Base-by-base conservation (phyloP, 2,329 filamentous ascomycete genomes). In the Ampelomyces quisqualis region DNA sequence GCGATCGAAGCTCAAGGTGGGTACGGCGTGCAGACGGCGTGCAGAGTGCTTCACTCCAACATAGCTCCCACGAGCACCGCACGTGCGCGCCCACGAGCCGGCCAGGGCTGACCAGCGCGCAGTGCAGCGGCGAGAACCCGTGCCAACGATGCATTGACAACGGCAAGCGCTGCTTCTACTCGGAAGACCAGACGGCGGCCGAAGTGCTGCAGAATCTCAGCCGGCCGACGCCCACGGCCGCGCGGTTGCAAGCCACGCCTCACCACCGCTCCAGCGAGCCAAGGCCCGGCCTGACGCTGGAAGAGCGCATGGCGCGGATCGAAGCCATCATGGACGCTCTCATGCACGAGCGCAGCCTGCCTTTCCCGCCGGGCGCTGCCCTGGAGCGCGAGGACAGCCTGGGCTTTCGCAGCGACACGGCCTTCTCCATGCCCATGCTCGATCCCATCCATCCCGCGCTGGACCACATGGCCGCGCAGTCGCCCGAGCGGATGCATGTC, bases 131-230 rank as follows among this genome's bases (percentile, higher is more conserved):
- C 36, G 60, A 66, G 22, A 65, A 63, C 34, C 62, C 63, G 9
- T 67, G 63, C 51, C 60, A 62, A 31, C 58, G 64, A 48, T 66
- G 63, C 40, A 31, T 56, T 44, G 64, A 67, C 43, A 64, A 59
- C 35, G 58, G 55, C 26, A 60, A 58, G 34, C 62, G 62, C 24
- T 67, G 64, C 52, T 65, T 65, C 54, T 67, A 65, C 46, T 66
- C 62, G 10, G 64, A 67, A 45, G 62, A 67, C 44, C 62, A 66
- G 49, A 66, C 61, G 15, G 64, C 64, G 3, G 64, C 64, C 42
- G 63, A 67, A 48, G 64, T 59, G 27, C 49, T 67, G 31, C 64
- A 67, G 44, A 64, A 63, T 35, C 63, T 67, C 35, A 65, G 62
- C 38, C 57, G 64, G n/a, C 64, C 62, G 5, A 55, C 57, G 17